Conservation (phyloP, 371 early-diverging fungal species). For the Phascolomyces articulosus region DNA sequence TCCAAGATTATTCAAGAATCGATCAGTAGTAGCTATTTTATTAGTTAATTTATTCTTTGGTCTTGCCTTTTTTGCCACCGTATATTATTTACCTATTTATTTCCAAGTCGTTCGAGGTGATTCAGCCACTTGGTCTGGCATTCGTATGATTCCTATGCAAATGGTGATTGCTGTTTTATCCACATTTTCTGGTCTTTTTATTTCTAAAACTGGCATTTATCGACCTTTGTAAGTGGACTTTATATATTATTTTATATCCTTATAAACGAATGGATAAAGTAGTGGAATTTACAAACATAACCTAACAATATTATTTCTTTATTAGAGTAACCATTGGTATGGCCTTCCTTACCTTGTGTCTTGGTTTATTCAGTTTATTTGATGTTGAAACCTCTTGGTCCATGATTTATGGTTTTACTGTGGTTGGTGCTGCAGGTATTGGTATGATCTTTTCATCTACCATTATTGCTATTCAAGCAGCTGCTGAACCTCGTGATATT, state of each 20-base stretch:
- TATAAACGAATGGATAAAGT: too few species aligned
- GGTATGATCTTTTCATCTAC: constrained; percentile 42
- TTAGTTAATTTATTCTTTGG: constrained; percentile 58
- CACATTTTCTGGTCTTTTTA: constrained; percentile 39
- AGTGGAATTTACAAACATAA: background rate
- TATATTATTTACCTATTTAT: constrained; percentile 75
- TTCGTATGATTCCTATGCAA: constrained; percentile 54
- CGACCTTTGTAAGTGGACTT: constrained; percentile 42
- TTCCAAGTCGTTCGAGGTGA: constrained; percentile 72
- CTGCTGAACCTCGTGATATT: constrained; percentile 43
- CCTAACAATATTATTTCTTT: background rate
- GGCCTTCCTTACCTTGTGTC: constrained; percentile 32
- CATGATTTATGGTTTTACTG: constrained; percentile 40
- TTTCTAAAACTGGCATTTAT: constrained; percentile 52
- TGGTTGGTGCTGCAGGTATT: constrained; percentile 36
- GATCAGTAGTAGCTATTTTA: constrained; percentile 48
- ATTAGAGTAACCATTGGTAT: constrained; percentile 41
- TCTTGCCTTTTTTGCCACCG: constrained; percentile 53
- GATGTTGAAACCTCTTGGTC: constrained; percentile 31
- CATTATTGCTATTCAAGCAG: constrained; percentile 50
- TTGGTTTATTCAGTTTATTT: constrained; percentile 35
- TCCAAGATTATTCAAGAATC: constrained; percentile 53
- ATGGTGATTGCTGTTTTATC: constrained; percentile 39
- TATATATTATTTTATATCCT: too few species aligned
- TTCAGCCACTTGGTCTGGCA: constrained; percentile 58